Evolutionary conservation across 306 rosid species (phyloP).

Genomic region (Rosa chinensis): DNA sequence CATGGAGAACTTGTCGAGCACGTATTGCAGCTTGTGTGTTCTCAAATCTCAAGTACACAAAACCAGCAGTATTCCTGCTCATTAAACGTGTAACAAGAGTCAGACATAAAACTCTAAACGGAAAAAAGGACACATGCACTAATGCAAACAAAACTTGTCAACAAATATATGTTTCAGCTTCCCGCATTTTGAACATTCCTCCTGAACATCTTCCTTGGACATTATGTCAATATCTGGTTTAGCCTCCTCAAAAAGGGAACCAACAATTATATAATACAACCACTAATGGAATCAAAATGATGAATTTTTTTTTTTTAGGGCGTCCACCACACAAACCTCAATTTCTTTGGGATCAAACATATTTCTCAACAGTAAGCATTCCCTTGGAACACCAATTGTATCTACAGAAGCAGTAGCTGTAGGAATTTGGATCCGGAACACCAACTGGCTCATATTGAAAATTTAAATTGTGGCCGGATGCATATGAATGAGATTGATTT

Average conservation of each 20-base stretch:
- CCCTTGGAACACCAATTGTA: slow-evolving; percentile 82
- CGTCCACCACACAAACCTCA: slow-evolving; percentile 57
- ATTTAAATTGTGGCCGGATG: no score
- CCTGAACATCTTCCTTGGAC: slow-evolving; percentile 91
- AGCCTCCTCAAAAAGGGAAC: slow-evolving; percentile 43
- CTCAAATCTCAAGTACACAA: slow-evolving; percentile 70
- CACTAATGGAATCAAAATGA: background rate
- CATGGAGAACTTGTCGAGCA: slow-evolving; percentile 85
- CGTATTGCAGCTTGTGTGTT: slow-evolving; percentile 58
- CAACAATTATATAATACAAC: slow-evolving; percentile 17
- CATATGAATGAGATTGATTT: no score
- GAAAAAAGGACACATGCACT: background rate
- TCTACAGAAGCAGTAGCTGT: slow-evolving; percentile 43
- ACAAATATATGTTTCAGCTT: slow-evolving; percentile 65
- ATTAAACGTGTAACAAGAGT: slow-evolving; percentile 12
- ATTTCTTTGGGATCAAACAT: slow-evolving; percentile 81
- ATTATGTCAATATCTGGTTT: slow-evolving; percentile 82
- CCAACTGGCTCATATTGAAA: slow-evolving; percentile 13
- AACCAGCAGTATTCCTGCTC: slow-evolving; percentile 77
- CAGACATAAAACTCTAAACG: background rate
- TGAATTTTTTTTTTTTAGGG: background rate
- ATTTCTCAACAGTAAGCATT: slow-evolving; percentile 75
- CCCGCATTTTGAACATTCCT: slow-evolving; percentile 86
- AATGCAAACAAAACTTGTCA: slow-evolving; percentile 53
- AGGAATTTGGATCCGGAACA: slow-evolving; percentile 64